These are phyloP conservation scores for Sporothrix phasma DNA, from an alignment of 2,329 filamentous ascomycete species.

Conservation along the genomic window DNA sequence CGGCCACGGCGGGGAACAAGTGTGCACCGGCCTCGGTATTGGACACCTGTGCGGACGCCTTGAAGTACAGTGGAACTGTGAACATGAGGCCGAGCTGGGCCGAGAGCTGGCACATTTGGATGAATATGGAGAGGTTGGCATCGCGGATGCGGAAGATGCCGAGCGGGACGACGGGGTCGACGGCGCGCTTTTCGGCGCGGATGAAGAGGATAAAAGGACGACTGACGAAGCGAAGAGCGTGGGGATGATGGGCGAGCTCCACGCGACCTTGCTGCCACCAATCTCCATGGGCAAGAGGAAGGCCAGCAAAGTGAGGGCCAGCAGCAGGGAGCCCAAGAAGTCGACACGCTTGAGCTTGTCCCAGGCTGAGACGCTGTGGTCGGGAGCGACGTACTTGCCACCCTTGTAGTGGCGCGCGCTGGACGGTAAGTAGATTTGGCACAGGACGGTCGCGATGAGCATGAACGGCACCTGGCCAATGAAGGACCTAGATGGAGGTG, in stretches of 20 bases:
- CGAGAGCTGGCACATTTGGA: conserved; percentile 42
- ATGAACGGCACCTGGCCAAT: conserved; percentile 47
- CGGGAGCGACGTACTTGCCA: conserved; percentile 15
- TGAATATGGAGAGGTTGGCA: conserved; percentile 42
- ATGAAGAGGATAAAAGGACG: conserved; percentile 28
- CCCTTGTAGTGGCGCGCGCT: conserved; percentile 14
- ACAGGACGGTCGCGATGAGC: conserved; percentile 35
- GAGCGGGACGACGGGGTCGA: conserved; percentile 51
- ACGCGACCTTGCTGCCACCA: conserved; percentile 30
- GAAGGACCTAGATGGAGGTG: conserved; percentile 38
- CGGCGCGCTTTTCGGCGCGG: conserved; percentile 29
- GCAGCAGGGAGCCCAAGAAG: conserved; percentile 43
- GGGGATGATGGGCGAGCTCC: conserved; percentile 29
- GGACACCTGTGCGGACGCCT: conserved; percentile 47
- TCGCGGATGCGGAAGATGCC: conserved; percentile 41
- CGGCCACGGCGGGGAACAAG: conserved; percentile 56
- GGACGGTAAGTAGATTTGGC: conserved; percentile 28
- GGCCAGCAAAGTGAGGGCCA: conserved; percentile 29
- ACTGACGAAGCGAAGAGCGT: conserved; percentile 25
- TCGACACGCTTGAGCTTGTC: conserved; percentile 44
- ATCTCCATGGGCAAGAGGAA: conserved; percentile 33
- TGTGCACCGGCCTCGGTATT: conserved; percentile 50
- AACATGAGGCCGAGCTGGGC: conserved; percentile 56
- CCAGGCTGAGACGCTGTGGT: conserved; percentile 16
- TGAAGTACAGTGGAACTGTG: conserved; percentile 59